Evolutionary conservation across 139 green algal genomes (phyloP).

Genomic region (Chlorella sp.): DNA sequence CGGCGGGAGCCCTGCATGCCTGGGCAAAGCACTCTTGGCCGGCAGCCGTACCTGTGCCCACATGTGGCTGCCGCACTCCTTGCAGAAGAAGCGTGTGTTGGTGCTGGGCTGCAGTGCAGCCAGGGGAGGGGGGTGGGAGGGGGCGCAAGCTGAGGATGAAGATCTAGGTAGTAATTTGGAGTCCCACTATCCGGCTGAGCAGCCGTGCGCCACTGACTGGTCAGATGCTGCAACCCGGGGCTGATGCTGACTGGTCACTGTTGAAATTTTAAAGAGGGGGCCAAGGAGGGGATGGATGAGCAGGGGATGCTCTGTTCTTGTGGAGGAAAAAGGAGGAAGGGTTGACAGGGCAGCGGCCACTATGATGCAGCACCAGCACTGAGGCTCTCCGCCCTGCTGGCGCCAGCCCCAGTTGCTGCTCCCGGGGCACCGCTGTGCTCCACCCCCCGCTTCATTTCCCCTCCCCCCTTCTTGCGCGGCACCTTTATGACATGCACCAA

Average conservation of each 20-base stretch:
- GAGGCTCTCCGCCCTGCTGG: background rate
- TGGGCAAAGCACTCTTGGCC: no score
- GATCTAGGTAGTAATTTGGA: background rate
- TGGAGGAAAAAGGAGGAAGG: no score
- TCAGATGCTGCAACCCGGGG: no score
- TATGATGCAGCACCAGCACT: background rate
- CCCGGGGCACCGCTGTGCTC: background rate
- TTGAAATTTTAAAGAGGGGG: no score
- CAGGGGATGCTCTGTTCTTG: no score
- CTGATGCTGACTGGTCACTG: no score
- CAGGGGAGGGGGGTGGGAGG: background rate
- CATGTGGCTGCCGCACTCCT: constrained; percentile 54
- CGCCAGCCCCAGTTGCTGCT: background rate
- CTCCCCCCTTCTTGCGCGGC: no score
- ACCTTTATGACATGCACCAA: no score
- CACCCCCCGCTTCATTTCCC: no score
- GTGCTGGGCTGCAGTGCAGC: constrained; percentile 36
- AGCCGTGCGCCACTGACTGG: background rate
- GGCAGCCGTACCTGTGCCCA: constrained; percentile 37
- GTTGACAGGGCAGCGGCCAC: no score
- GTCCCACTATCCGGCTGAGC: background rate
- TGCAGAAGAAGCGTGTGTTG: constrained; percentile 61
- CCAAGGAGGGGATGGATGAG: no score
- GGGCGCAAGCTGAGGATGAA: background rate
- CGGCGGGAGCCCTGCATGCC: no score